A percentile compares a stretch with the other conserved stretches of the same genome.
These are phyloP conservation scores for Vanilla planifolia DNA, from an alignment of 106 monocot genomes.

Conservation along the genomic window DNA sequence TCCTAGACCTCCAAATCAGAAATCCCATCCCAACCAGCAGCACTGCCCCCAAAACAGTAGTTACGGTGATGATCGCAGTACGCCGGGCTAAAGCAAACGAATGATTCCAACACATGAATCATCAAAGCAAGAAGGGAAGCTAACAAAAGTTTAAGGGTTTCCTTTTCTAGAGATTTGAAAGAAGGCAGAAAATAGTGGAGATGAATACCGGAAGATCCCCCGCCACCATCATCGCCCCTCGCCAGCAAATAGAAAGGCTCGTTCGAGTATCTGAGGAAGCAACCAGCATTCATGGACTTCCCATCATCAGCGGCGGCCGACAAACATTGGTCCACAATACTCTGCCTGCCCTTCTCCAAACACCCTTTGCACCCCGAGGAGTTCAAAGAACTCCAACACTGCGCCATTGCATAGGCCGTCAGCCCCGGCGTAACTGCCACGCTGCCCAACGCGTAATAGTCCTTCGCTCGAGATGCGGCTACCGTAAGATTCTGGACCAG, in stretches of 20 bases:
- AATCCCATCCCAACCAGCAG: conserved; percentile 12
- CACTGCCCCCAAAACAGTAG: conserved; percentile 13
- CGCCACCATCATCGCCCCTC: neutral
- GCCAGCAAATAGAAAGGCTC: conserved; percentile 32
- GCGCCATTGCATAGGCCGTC: conserved; percentile 42
- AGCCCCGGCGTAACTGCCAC: conserved; percentile 7
- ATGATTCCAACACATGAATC: neutral
- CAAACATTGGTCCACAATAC: conserved; percentile 19
- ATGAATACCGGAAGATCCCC: conserved; percentile 3
- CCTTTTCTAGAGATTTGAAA: neutral
- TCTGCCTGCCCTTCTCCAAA: conserved; percentile 25
- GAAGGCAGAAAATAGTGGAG: neutral
- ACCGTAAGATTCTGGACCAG: conserved; percentile 34
- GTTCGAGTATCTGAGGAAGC: conserved; percentile 61
- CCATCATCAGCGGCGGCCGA: conserved; percentile 45
- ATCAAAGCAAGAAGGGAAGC: neutral
- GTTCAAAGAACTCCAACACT: conserved; percentile 58
- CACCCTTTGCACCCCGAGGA: conserved; percentile 32
- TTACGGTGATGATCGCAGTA: conserved; percentile 14
- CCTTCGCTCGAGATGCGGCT: neutral
- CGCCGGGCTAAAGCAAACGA: conserved; percentile 14
- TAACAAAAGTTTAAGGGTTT: neutral
- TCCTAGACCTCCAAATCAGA: conserved; percentile 29
- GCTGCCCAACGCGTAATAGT: conserved; percentile 23
- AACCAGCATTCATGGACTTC: conserved; percentile 54